Conservation (phyloP, 768 basidiomycete genomes). For the Lactifluus hygrophoroides region DNA sequence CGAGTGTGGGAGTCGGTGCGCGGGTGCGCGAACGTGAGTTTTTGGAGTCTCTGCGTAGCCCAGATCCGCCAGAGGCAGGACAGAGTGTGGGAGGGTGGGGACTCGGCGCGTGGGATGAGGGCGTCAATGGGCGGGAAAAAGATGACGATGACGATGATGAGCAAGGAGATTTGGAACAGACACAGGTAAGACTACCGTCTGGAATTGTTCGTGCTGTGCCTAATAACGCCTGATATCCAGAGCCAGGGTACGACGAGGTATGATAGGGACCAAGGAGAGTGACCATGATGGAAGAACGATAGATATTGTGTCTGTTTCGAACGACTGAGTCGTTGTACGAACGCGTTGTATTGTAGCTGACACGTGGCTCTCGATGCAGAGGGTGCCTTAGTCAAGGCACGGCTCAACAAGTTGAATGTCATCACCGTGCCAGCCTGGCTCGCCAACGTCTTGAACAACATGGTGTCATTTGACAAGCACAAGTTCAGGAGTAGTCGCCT, state of each 20-base stretch:
- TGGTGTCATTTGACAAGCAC: background rate
- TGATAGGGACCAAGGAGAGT: slow-evolving; percentile 4
- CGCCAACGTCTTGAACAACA: no score
- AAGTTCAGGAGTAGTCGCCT: background rate
- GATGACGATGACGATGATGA: slow-evolving; percentile 63
- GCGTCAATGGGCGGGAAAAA: slow-evolving; percentile 31
- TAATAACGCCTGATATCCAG: background rate
- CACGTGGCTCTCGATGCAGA: no score
- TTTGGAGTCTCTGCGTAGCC: slow-evolving; percentile 43
- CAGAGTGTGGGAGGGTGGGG: slow-evolving; percentile 70
- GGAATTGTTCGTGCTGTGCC: background rate
- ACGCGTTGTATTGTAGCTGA: no score
- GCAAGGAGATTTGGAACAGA: slow-evolving; percentile 58
- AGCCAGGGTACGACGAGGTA: background rate
- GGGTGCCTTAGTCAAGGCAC: no score
- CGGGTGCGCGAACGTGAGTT: slow-evolving; percentile 43
- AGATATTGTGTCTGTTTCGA: no score
- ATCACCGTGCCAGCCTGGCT: no score
- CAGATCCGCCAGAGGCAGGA: slow-evolving; percentile 22
- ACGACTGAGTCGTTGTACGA: no score
- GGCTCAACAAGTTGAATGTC: no score
- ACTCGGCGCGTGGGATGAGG: slow-evolving; percentile 45
- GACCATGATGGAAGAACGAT: no score
- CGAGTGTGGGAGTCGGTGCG: slow-evolving; percentile 30
- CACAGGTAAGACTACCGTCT: slow-evolving; percentile 38